Base-by-base conservation (phyloP, 1,284 basidiomycete species). In the Bondarzewia mesenterica region DNA sequence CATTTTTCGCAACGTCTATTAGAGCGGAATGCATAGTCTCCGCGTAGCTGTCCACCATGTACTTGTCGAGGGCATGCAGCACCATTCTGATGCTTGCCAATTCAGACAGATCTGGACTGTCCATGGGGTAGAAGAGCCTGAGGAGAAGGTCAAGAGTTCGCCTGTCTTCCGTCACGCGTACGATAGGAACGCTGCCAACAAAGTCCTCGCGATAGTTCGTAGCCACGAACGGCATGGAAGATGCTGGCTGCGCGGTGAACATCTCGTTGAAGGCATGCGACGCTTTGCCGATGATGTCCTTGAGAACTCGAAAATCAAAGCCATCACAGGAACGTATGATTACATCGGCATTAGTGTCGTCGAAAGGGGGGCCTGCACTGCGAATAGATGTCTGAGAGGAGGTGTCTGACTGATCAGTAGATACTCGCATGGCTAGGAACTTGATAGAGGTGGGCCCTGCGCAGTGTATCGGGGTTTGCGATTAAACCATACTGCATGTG, bases 261-360 rank as follows among this genome's bases (percentile, higher is more conserved):
- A 60, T 58, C 29, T 52, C 52, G 5, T 40, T 45, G 46, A 61
- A 61, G 35, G 29, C 53, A 42, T 39, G 57, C 45, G 14, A 57
- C 35, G 44, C 44, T 21, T 45, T 45, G 14, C 50, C 41, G 15
- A 61, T 45, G 10, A 56, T 54, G 23, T 48, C 44, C 37, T 56
- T 57, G 50, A 55, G 54, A 7, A 57, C 58, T 15, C 50, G 49
- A 48, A 59, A 59, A 3, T 54, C 44, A 18, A 50, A 32, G 15
- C 49, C 52, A 37, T 60, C 58, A 20, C 46, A 44, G 12, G 56
- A 53, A 16, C 51, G 48, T 14, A 61, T n/a, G n/a, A n/a, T n/a
- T n/a, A n/a, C n/a, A n/a, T n/a, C n/a, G n/a, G n/a, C n/a, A n/a
- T n/a, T n/a, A n/a, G n/a, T n/a, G n/a, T n/a, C n/a, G n/a, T n/a